A percentile compares a stretch with the other conserved stretches of the same genome.
Evolutionary conservation across 805 yeast genomes (phyloP).

Genomic region (Lachancea sp.): DNA sequence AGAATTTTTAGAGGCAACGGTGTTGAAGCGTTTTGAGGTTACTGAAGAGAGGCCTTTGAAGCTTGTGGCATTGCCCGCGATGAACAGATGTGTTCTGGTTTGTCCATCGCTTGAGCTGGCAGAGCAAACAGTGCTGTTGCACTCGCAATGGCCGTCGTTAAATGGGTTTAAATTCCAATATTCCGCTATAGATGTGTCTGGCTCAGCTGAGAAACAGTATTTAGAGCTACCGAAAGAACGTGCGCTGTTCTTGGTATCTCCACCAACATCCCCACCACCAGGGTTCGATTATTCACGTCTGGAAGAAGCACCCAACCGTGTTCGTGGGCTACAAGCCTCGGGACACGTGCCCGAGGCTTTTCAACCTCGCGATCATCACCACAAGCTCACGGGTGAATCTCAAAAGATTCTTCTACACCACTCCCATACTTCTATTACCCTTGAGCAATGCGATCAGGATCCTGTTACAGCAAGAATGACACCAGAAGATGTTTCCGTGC

Average conservation of each 20-base stretch:
- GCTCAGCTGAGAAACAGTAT: constrained; percentile 12
- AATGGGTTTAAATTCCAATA: constrained; percentile 10
- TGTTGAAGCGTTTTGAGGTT: constrained; percentile 14
- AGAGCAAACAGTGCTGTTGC: neutral
- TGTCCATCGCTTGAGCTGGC: constrained; percentile 17
- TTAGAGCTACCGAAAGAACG: constrained; percentile 32
- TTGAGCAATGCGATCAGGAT: no score
- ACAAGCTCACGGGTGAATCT: no score
- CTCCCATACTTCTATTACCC: constrained; percentile 18
- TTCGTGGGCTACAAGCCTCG: neutral
- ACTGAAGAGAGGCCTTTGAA: constrained; percentile 18
- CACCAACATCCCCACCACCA: constrained; percentile 39
- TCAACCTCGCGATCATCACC: no score
- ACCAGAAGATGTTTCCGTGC: neutral
- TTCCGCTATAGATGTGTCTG: constrained; percentile 14
- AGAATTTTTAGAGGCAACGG: constrained; percentile 17
- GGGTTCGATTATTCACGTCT: constrained; percentile 34
- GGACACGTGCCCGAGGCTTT: neutral
- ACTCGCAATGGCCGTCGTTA: neutral
- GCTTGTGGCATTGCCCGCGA: constrained; percentile 17
- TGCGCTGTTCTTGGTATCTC: constrained; percentile 36
- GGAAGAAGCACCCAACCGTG: constrained; percentile 33
- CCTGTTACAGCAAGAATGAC: no score
- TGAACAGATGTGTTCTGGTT: constrained; percentile 21
- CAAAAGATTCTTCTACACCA: constrained; percentile 11